These are phyloP conservation scores for Fusarium phyllophilum DNA, from an alignment of 2,329 filamentous ascomycete species.

Conservation along the genomic window DNA sequence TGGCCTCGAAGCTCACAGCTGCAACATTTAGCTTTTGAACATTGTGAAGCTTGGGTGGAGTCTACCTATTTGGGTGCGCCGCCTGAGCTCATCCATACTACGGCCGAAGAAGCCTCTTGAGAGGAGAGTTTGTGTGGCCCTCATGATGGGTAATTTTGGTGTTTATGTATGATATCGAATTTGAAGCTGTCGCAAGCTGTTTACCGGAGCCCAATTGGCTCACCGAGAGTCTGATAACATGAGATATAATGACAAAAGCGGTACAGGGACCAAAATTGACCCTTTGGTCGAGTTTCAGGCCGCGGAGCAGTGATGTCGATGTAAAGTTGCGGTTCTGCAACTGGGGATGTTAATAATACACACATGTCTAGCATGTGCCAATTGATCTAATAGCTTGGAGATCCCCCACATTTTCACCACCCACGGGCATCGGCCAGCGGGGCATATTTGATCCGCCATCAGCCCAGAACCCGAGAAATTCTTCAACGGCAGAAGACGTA, in stretches of 20 bases:
- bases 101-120: slow-evolving; percentile 66
- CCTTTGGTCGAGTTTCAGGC: background rate
- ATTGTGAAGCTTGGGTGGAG: rapidly evolving
- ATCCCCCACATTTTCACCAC: slow-evolving; percentile 8
- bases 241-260: background rate
- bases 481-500: slow-evolving; percentile 23
- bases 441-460: slow-evolving; percentile 37
- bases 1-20: slow-evolving; percentile 76
- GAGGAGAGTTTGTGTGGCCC: slow-evolving; percentile 55
- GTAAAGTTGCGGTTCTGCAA: slow-evolving; percentile 7
- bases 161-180: background rate
- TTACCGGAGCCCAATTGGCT: slow-evolving; percentile 44
- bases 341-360: background rate
- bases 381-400: background rate
- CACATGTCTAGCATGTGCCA: slow-evolving; percentile 24
- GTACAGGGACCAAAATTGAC: background rate
- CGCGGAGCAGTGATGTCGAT: background rate
- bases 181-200: slow-evolving; percentile 18
- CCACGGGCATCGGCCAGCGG: slow-evolving; percentile 7
- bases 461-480: slow-evolving; percentile 40
- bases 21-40: background rate
- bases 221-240: slow-evolving; percentile 42
- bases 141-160: slow-evolving; percentile 54
- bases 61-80: slow-evolving; percentile 65
- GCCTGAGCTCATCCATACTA: slow-evolving; percentile 69